Evolutionary conservation across 371 early-diverging fungal genomes (phyloP).

Genomic region (Paraphysoderma sedebokerense): DNA sequence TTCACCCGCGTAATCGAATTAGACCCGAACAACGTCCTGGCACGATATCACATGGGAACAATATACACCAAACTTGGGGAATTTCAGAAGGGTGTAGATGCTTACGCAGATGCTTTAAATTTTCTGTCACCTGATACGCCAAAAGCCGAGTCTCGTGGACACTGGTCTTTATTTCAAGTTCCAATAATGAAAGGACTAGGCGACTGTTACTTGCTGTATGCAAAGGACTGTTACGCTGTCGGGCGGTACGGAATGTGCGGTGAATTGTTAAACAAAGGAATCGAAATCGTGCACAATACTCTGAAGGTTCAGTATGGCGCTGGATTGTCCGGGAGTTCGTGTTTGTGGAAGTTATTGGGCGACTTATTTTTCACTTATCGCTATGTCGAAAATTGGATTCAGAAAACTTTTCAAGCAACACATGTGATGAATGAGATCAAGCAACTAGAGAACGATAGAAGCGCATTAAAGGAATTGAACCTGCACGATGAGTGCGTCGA

Average conservation of each 20-base stretch:
- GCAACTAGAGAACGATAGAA: too few relatives aligned
- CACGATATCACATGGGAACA: conserved; percentile 32
- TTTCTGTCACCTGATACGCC: conserved; percentile 16
- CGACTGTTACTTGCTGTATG: conserved; percentile 42
- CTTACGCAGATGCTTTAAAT: conserved; percentile 29
- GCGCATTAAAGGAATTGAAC: too few relatives aligned
- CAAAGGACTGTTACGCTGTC: conserved; percentile 36
- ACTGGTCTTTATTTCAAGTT: conserved; percentile 10
- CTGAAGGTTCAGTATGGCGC: conserved; percentile 10
- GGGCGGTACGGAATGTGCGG: conserved; percentile 58
- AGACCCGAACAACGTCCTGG: conserved; percentile 26
- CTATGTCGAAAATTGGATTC: too few relatives aligned
- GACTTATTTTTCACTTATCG: conserved; percentile 40
- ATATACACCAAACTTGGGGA: conserved; percentile 45
- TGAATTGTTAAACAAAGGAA: conserved; percentile 30
- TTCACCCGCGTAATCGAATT: conserved; percentile 53
- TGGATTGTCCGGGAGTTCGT: conserved; percentile 16
- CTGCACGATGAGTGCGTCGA: too few relatives aligned
- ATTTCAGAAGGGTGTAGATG: conserved; percentile 39
- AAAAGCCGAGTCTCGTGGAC: conserved; percentile 11
- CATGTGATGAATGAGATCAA: too few relatives aligned
- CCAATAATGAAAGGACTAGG: conserved; percentile 43
- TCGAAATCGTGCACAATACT: conserved; percentile 14
- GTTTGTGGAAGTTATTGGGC: conserved; percentile 51
- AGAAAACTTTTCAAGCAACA: too few relatives aligned